Percentiles rank a stretch among this genome's conserved stretches.
These are phyloP conservation scores for Friedmanniomyces simplex DNA, from an alignment of 495 filamentous ascomycete genomes.

Conservation along the genomic window DNA sequence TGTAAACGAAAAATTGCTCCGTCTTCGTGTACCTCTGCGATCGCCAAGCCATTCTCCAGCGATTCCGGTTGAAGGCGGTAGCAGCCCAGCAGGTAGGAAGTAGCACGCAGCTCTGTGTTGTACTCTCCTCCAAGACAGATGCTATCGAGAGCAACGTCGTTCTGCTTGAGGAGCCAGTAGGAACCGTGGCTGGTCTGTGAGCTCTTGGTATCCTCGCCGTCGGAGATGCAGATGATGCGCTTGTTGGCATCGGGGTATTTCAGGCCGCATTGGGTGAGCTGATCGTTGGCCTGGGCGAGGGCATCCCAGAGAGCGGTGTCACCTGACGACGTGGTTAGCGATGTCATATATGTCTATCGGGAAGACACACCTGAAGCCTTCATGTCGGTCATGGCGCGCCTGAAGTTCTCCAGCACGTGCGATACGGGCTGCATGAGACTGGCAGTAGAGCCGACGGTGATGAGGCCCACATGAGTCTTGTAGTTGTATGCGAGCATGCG, in stretches of 20 bases:
- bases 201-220: slow-evolving; percentile 28
- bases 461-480: slow-evolving; percentile 25
- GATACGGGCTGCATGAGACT: slow-evolving; percentile 20
- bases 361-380: too few species aligned
- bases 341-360: too few species aligned
- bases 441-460: slow-evolving; percentile 21
- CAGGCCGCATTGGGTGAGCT: slow-evolving; percentile 20
- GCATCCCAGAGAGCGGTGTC: slow-evolving; percentile 28
- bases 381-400: slow-evolving; percentile 21
- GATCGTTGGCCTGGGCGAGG: slow-evolving; percentile 22
- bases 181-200: slow-evolving; percentile 3
- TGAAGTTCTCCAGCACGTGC: slow-evolving; percentile 26
- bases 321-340: too few species aligned
- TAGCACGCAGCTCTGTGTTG: slow-evolving; percentile 19
- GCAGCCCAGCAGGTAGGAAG: slow-evolving; percentile 24
- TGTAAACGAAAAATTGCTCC: too few species aligned
- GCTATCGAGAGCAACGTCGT: slow-evolving; percentile 24
- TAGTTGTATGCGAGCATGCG: slow-evolving; percentile 26
- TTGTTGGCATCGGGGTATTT: slow-evolving; percentile 26
- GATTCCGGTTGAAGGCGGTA: slow-evolving; percentile 24
- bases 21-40: too few species aligned
- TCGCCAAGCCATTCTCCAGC: slow-evolving; percentile 26
- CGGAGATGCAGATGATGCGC: slow-evolving; percentile 27
- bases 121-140: slow-evolving; percentile 22
- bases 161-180: slow-evolving; percentile 13